Percentiles rank a stretch among this genome's conserved stretches.
These are phyloP conservation scores for Emericellopsis cladophorae DNA, from an alignment of 2,329 filamentous ascomycete species.

Conservation along the genomic window DNA sequence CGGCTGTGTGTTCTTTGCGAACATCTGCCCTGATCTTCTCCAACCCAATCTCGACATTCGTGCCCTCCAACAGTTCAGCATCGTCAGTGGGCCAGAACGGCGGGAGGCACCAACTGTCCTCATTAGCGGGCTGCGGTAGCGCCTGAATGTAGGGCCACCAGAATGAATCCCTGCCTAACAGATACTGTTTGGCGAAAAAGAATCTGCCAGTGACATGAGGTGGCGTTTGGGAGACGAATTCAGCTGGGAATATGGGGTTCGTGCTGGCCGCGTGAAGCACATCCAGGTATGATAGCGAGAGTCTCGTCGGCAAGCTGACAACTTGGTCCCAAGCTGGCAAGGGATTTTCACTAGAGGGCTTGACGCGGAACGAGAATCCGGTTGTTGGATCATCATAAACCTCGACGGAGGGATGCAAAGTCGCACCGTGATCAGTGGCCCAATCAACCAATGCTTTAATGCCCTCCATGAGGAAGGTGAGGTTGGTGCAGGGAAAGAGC, in stretches of 20 bases:
- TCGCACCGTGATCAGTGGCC: constrained; percentile 31
- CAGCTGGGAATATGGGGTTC: constrained; percentile 25
- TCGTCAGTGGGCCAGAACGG: constrained; percentile 53
- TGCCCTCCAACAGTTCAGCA: constrained; percentile 40
- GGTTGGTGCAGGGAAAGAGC: too few relatives aligned
- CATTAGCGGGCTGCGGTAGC: constrained; percentile 47
- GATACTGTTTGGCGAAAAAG: constrained; percentile 56
- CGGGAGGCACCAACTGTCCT: constrained; percentile 39
- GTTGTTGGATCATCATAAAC: constrained; percentile 37
- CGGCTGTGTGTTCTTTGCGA: constrained; percentile 30
- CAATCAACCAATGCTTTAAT: constrained; percentile 30
- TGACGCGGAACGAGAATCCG: constrained; percentile 42
- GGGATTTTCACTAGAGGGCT: constrained; percentile 11
- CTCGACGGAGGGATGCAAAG: constrained; percentile 36
- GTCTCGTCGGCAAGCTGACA: constrained; percentile 36
- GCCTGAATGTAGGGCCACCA: constrained; percentile 58
- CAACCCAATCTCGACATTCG: constrained; percentile 36
- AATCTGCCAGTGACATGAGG: constrained; percentile 53
- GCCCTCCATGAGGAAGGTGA: background rate
- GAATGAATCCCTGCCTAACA: constrained; percentile 42
- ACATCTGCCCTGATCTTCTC: constrained; percentile 32
- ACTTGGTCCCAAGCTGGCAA: constrained; percentile 27
- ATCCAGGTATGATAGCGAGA: constrained; percentile 47
- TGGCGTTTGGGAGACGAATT: constrained; percentile 35
- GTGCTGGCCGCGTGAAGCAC: constrained; percentile 17